A percentile compares a stretch with the other conserved stretches of the same genome.
Conservation (phyloP, 1,284 basidiomycete species). For the Pseudozyma hubeiensis region DNA sequence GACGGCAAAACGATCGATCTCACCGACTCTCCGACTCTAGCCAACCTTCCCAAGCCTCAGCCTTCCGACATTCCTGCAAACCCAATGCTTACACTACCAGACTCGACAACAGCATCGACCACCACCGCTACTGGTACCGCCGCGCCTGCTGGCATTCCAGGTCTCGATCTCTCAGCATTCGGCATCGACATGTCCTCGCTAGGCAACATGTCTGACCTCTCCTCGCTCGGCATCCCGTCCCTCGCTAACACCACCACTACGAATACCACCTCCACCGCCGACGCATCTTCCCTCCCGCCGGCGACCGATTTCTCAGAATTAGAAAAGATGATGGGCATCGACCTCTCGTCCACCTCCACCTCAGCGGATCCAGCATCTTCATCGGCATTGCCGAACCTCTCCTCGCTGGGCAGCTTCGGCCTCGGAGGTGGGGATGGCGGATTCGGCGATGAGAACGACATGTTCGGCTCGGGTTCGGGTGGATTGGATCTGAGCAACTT, state of each 20-base stretch:
- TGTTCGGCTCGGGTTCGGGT: slow-evolving; percentile 22
- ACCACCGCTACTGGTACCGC: neutral
- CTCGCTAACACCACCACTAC: slow-evolving; percentile 2
- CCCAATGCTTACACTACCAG: neutral
- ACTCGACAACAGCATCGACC: neutral
- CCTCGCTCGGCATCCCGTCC: slow-evolving; percentile 33
- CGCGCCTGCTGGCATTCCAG: slow-evolving; percentile 11
- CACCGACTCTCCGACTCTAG: slow-evolving; percentile 32
- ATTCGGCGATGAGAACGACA: slow-evolving; percentile 18
- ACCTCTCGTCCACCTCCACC: slow-evolving; percentile 21
- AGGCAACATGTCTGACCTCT: slow-evolving; percentile 29
- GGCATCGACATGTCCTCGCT: slow-evolving; percentile 37
- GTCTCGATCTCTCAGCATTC: slow-evolving; percentile 39
- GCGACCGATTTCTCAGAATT: slow-evolving; percentile 32
- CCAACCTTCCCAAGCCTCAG: slow-evolving; percentile 4
- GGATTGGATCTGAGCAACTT: slow-evolving; percentile 46
- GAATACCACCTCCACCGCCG: neutral
- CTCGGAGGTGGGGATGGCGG: slow-evolving; percentile 1
- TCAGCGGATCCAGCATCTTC: neutral
- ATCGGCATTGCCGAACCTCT: slow-evolving; percentile 7
- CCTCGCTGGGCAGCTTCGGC: slow-evolving; percentile 26
- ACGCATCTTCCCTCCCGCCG: slow-evolving; percentile 8
- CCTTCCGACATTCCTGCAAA: slow-evolving; percentile 1
- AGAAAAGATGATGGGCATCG: slow-evolving; percentile 49
- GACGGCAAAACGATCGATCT: slow-evolving; percentile 39